Evolutionary conservation across 2,329 filamentous ascomycete species (phyloP).

Genomic region (Xylaria sp.): DNA sequence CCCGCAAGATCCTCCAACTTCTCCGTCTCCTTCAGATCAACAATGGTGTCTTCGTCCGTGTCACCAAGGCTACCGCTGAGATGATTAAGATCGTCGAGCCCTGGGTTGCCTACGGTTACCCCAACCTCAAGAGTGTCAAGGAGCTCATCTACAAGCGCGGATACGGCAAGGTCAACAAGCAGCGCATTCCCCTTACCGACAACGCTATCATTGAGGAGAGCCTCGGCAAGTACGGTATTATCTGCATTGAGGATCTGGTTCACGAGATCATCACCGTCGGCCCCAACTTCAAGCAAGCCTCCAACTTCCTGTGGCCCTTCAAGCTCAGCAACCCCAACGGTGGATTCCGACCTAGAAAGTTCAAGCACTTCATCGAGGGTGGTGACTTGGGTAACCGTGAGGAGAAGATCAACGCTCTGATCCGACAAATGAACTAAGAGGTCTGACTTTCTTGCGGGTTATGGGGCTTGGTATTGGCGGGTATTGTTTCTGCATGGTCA

Average conservation of each 20-base stretch:
- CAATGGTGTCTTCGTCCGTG: slow-evolving; percentile 97
- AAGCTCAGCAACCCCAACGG: slow-evolving; percentile 99
- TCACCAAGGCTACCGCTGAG: slow-evolving; percentile 97
- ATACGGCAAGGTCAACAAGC: slow-evolving; percentile 99
- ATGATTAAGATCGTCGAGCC: slow-evolving; percentile 99
- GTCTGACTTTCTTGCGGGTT: slow-evolving; percentile 40
- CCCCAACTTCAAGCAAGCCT: slow-evolving; percentile 99
- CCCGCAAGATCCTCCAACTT: slow-evolving; percentile 99
- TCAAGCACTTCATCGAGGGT: slow-evolving; percentile 99
- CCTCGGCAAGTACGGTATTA: slow-evolving; percentile 98
- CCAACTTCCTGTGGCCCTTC: slow-evolving; percentile 99
- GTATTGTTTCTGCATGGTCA: slow-evolving; percentile 50
- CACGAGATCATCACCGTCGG: slow-evolving; percentile 99
- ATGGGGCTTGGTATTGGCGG: slow-evolving; percentile 48
- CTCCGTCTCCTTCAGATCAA: slow-evolving; percentile 99
- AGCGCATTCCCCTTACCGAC: slow-evolving; percentile 95
- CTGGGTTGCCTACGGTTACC: slow-evolving; percentile 99
- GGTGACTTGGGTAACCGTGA: slow-evolving; percentile 99
- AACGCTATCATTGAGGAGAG: slow-evolving; percentile 97
- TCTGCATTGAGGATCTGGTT: slow-evolving; percentile 99
- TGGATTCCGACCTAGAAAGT: slow-evolving; percentile 96
- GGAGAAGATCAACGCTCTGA: slow-evolving; percentile 95
- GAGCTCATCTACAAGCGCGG: slow-evolving; percentile 99
- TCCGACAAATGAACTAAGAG: slow-evolving; percentile 97
- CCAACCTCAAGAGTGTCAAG: slow-evolving; percentile 98